Conservation (phyloP, 129 eudicot species). For the Tagetes patula region DNA sequence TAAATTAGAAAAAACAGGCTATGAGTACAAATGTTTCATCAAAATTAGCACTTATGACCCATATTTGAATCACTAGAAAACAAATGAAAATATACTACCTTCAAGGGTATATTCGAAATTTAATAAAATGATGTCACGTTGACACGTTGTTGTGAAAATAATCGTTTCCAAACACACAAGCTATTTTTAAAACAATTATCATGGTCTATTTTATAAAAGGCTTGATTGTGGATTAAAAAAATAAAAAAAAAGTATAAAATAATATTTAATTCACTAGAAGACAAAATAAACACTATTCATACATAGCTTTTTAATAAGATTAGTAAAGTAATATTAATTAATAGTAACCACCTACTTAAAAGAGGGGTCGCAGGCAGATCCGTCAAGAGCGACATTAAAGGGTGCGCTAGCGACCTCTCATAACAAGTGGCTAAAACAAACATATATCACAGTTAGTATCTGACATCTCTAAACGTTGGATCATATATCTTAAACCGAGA, state of each 20-base stretch:
- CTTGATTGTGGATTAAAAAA: no score
- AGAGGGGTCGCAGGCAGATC: constrained; percentile 64
- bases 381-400: constrained; percentile 59
- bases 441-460: constrained; percentile 10
- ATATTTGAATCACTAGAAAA: neutral
- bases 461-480: neutral
- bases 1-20: neutral
- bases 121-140: no score
- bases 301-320: no score
- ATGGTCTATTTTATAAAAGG: no score
- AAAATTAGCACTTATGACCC: neutral
- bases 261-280: no score
- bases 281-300: no score
- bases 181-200: no score
- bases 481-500: neutral
- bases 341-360: constrained; percentile 48
- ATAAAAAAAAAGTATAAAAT: no score
- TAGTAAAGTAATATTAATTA: no score
- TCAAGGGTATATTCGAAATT: no score
- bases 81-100: neutral
- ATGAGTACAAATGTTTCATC: neutral
- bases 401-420: constrained; percentile 61
- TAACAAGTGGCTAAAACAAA: constrained; percentile 76
- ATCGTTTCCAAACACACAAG: no score
- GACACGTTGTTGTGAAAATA: no score